Percentiles rank a stretch among this genome's conserved stretches.
These are phyloP conservation scores for Corylus americana DNA, from an alignment of 306 rosid genomes.

Conservation along the genomic window DNA sequence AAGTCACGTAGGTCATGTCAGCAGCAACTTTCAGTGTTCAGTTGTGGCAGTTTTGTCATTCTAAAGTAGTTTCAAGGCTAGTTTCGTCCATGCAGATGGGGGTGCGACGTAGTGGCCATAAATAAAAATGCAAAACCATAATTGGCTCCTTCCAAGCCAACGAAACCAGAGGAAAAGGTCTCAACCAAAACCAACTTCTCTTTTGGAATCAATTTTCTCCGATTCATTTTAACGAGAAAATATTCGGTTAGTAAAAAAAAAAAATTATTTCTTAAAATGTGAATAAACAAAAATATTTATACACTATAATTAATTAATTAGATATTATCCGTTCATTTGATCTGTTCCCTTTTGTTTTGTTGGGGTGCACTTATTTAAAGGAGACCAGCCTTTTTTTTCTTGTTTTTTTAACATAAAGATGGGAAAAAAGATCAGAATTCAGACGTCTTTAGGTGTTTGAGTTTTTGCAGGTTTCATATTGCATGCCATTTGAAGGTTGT, in stretches of 20 bases:
- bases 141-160: background rate
- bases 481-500: slow-evolving; percentile 22
- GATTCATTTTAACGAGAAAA: too few species aligned
- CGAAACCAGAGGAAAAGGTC: background rate
- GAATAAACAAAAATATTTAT: too few species aligned
- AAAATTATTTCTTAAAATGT: too few species aligned
- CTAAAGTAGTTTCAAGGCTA: background rate
- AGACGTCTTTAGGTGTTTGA: background rate
- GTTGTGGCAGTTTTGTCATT: background rate
- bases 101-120: background rate
- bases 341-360: too few species aligned
- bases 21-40: background rate
- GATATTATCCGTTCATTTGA: too few species aligned
- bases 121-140: background rate
- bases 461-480: background rate
- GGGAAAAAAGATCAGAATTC: background rate
- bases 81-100: background rate
- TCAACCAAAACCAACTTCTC: background rate
- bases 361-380: slow-evolving; percentile 7
- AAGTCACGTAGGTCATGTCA: slow-evolving; percentile 21
- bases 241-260: too few species aligned
- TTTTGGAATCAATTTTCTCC: too few species aligned
- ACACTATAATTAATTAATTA: too few species aligned
- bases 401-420: background rate
- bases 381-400: background rate